phyloP scores from a whole-genome alignment of 176 grass and related monocot species.

The Triticum turgidum region DNA sequence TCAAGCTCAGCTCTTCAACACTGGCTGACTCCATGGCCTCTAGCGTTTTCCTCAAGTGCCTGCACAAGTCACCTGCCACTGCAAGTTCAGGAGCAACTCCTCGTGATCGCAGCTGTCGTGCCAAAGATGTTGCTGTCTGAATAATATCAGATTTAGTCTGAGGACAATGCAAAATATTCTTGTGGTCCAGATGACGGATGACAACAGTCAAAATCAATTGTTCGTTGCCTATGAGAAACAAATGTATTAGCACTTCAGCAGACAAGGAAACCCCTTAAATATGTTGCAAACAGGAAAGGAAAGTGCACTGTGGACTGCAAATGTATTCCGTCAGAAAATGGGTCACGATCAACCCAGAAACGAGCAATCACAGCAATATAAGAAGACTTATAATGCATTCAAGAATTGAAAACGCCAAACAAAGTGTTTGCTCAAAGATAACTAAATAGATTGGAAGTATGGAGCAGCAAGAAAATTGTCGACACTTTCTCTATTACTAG shows the following conservation, averaged over 20 bases:
- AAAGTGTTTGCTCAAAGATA: not conserved
- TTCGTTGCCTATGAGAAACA: constrained; percentile 65
- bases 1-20: constrained; percentile 76
- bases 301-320: constrained; percentile 3
- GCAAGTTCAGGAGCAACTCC: constrained; percentile 62
- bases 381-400: constrained; percentile 16
- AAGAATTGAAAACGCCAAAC: not conserved
- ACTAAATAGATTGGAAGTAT: not conserved
- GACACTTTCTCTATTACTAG: not conserved
- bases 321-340: not conserved
- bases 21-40: constrained; percentile 69
- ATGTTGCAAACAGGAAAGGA: constrained; percentile 4
- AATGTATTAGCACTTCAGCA: constrained; percentile 18
- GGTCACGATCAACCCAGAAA: not conserved
- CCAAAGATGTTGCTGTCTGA: constrained; percentile 71
- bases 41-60: constrained; percentile 93
- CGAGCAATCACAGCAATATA: not conserved
- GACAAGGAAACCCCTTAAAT: not conserved
- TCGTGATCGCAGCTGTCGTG: constrained; percentile 66
- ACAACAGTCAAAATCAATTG: constrained; percentile 74
- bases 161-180: constrained; percentile 60
- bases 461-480: constrained; percentile 9
- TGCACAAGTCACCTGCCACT: constrained; percentile 80
- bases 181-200: constrained; percentile 89
- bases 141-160: constrained; percentile 89